Percentiles rank a stretch among this genome's conserved stretches.
These are phyloP conservation scores for Uronychia binucleata DNA, from an alignment of 73 alveolate species.

Conservation along the genomic window DNA sequence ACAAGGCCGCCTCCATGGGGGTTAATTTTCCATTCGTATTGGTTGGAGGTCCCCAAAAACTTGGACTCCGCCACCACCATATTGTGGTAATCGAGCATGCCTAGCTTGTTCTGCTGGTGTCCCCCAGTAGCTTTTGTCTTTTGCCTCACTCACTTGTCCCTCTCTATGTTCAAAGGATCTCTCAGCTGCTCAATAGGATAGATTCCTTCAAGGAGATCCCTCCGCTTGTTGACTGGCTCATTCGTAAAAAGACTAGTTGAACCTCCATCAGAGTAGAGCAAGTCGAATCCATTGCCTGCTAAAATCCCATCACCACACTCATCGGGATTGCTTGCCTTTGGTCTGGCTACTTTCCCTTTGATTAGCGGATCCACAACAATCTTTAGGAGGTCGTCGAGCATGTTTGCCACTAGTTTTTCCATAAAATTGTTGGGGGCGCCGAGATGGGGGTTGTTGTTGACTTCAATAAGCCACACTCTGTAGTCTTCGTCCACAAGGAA, in stretches of 20 bases:
- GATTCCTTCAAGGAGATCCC: slow-evolving; percentile 6
- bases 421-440: slow-evolving; percentile 51
- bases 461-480: slow-evolving; percentile 83
- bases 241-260: slow-evolving; percentile 4
- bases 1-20: no score
- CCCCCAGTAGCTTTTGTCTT: neutral
- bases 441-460: slow-evolving; percentile 85
- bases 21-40: no score
- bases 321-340: neutral
- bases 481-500: slow-evolving; percentile 85
- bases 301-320: no score
- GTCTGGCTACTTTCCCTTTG: slow-evolving; percentile 2
- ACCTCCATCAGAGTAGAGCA: slow-evolving; percentile 8
- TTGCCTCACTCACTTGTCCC: no score
- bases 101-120: no score
- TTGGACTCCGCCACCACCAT: no score
- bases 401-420: slow-evolving; percentile 19
- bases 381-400: slow-evolving; percentile 33
- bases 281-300: neutral
- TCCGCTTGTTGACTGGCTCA: slow-evolving; percentile 16
- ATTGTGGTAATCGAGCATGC: no score
- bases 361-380: slow-evolving; percentile 43
- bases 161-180: no score
- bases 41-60: no score
- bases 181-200: slow-evolving; percentile 31